Percentiles rank a stretch among this genome's conserved stretches.
phyloP scores from a whole-genome alignment of 2,329 filamentous ascomycete species.

The Pseudogymnoascus sp. region DNA sequence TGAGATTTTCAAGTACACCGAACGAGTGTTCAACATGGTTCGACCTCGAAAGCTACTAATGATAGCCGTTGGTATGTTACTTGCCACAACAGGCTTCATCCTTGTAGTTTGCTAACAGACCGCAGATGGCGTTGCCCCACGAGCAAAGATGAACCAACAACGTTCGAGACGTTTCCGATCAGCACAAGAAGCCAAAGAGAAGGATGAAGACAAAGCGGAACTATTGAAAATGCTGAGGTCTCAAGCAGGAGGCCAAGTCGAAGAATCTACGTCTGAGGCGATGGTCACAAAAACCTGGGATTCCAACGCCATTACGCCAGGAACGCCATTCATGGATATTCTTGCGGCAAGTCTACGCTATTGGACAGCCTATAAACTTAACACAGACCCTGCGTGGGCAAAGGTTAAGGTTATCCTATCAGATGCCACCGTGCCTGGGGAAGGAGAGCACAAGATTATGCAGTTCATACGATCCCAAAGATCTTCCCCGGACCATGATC shows the following conservation, averaged over 20 bases:
- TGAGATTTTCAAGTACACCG: constrained; percentile 97
- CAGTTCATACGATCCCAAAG: constrained; percentile 92
- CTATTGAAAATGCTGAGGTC: constrained; percentile 77
- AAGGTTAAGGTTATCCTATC: constrained; percentile 97
- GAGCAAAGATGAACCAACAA: constrained; percentile 99
- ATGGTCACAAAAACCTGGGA: constrained; percentile 88
- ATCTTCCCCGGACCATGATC: constrained; percentile 82
- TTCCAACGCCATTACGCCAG: constrained; percentile 78
- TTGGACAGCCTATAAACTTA: constrained; percentile 96
- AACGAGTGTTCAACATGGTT: constrained; percentile 97
- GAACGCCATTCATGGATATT: constrained; percentile 98
- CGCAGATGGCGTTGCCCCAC: constrained; percentile 86
- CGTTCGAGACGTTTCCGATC: constrained; percentile 91
- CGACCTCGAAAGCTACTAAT: constrained; percentile 90
- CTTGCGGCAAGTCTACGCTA: constrained; percentile 84
- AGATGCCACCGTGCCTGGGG: constrained; percentile 92
- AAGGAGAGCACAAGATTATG: constrained; percentile 99
- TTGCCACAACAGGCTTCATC: not conserved
- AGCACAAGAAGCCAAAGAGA: constrained; percentile 88
- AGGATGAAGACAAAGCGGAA: constrained; percentile 84
- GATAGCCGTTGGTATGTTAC: constrained; percentile 79
- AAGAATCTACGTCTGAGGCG: constrained; percentile 54
- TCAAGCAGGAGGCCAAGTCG: constrained; percentile 60
- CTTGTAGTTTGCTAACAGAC: not conserved
- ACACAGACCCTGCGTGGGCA: constrained; percentile 92